Evolutionary conservation across 78 protist species (phyloP).

Genomic region (Dictyostelium brefeldianum): DNA sequence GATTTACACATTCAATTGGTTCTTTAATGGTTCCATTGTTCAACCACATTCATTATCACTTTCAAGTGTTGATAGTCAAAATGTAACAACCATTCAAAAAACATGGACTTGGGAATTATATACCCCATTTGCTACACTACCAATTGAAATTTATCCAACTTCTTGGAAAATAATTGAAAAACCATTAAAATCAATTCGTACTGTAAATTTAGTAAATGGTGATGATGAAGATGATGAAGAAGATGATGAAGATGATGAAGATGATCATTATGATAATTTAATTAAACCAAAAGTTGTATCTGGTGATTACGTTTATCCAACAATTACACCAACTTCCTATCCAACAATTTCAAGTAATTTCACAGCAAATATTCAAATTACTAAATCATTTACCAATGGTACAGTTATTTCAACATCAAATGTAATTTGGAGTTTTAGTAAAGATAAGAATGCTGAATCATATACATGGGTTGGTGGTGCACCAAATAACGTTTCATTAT

Average conservation of each 20-base stretch:
- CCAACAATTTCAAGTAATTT: not conserved
- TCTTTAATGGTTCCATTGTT: too few species aligned
- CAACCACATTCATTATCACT: too few species aligned
- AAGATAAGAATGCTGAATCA: not conserved
- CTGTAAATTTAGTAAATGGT: too few species aligned
- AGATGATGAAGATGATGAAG: not conserved
- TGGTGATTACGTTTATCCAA: not conserved
- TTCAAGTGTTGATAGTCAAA: too few species aligned
- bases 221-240: not conserved
- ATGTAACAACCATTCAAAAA: too few species aligned
- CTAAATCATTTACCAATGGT: not conserved
- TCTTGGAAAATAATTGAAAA: too few species aligned
- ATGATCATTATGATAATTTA: not conserved
- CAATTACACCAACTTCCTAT: not conserved
- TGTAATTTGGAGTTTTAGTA: not conserved
- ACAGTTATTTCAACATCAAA: not conserved
- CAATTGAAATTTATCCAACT: too few species aligned
- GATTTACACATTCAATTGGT: too few species aligned
- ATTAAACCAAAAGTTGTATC: slow-evolving; percentile 4
- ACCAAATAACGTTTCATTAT: not conserved
- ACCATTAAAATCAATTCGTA: too few species aligned
- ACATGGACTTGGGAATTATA: too few species aligned
- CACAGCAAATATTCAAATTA: not conserved
- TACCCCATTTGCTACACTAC: too few species aligned
- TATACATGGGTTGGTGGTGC: not conserved